Percentiles rank a stretch among this genome's conserved stretches.
phyloP scores from a whole-genome alignment of 768 basidiomycete genomes.

The Tulasnella sp. region DNA sequence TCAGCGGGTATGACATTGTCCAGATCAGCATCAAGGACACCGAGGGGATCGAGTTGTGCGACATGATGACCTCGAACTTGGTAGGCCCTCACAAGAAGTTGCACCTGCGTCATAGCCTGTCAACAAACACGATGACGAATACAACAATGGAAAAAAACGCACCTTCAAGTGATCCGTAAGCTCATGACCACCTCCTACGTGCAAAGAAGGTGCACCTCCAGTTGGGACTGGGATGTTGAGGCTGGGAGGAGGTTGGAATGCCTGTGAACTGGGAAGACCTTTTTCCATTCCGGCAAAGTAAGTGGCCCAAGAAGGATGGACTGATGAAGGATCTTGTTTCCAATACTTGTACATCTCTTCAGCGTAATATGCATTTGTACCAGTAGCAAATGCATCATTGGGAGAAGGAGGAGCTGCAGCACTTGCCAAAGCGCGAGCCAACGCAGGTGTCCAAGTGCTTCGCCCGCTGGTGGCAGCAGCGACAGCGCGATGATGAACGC shows the following conservation, averaged over 20 bases:
- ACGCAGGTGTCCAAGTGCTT: neutral
- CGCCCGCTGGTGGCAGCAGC: neutral
- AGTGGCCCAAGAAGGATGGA: conserved; percentile 86
- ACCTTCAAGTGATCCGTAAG: conserved; percentile 94
- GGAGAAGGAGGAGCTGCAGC: conserved; percentile 41
- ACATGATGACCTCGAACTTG: conserved; percentile 98
- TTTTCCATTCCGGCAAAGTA: conserved; percentile 92
- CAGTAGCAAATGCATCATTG: conserved; percentile 80
- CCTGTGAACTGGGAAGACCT: conserved; percentile 62
- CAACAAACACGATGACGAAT: neutral
- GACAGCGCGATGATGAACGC: neutral
- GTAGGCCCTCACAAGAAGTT: conserved; percentile 95
- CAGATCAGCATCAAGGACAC: conserved; percentile 82
- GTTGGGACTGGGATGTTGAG: conserved; percentile 48
- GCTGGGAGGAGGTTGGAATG: conserved; percentile 74
- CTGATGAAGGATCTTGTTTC: conserved; percentile 79
- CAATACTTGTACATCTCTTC: conserved; percentile 92
- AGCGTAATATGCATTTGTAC: conserved; percentile 88
- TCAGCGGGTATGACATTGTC: conserved; percentile 69
- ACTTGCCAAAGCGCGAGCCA: conserved; percentile 16
- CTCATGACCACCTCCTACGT: conserved; percentile 44
- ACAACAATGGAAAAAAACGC: conserved; percentile 15
- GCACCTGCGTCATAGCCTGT: conserved; percentile 43
- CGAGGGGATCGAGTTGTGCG: conserved; percentile 90
- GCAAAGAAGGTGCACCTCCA: conserved; percentile 68